Conservation (phyloP, 441 rosid species). For the Adansonia gregorii region DNA sequence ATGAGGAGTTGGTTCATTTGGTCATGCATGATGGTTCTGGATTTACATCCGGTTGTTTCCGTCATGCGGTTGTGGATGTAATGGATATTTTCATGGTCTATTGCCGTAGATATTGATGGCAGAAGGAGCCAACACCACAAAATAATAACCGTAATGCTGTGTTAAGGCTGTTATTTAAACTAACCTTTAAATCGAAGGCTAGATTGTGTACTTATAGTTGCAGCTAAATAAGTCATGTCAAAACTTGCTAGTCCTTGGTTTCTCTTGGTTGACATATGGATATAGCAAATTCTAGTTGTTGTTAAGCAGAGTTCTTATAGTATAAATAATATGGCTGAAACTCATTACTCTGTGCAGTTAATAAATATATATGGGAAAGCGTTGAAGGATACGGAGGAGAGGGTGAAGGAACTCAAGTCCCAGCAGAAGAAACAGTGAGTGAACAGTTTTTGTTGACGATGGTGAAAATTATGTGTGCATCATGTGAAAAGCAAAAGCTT, state of each 20-base stretch:
- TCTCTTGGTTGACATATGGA: background rate
- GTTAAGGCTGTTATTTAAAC: too few relatives aligned
- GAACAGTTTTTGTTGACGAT: constrained; percentile 30
- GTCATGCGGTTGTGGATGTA: too few relatives aligned
- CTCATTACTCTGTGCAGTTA: constrained; percentile 46
- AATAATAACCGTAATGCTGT: too few relatives aligned
- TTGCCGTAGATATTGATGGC: too few relatives aligned
- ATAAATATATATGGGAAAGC: constrained; percentile 73
- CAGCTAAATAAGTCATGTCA: background rate
- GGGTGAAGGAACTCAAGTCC: constrained; percentile 77
- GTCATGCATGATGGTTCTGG: background rate
- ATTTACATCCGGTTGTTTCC: background rate
- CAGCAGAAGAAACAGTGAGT: constrained; percentile 53
- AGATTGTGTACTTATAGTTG: background rate
- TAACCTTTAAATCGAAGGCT: background rate
- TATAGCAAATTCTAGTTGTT: background rate
- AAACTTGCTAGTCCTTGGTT: background rate
- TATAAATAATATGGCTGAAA: background rate
- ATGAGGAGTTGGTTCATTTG: background rate
- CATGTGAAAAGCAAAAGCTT: background rate
- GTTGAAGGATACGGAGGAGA: constrained; percentile 73
- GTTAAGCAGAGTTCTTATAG: background rate
- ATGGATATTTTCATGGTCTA: too few relatives aligned
- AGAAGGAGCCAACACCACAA: too few relatives aligned
- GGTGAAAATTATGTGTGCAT: constrained; percentile 31